Base-by-base conservation (phyloP, 345 rosid species). In the Laguncularia racemosa region DNA sequence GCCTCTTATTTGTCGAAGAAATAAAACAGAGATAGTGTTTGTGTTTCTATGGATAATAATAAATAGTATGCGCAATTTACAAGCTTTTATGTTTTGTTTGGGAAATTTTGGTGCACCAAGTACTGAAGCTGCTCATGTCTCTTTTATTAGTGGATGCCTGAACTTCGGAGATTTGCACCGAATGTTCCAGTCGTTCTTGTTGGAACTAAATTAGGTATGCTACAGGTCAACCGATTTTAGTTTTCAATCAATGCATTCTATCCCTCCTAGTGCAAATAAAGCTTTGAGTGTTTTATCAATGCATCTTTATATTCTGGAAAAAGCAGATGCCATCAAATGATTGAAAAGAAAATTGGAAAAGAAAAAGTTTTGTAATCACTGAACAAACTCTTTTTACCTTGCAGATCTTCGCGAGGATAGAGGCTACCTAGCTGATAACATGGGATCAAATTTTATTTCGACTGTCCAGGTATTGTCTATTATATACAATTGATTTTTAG, bases 151-250 rank as follows among this genome's bases (percentile, higher is more conserved):
- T 76, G 80, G 80, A 69, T 72, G 57, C 77, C 80, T 43, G 80
- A 76, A 60, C 49, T 72, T 71, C 59, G 72, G 56, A 76, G 72
- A 60, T 72, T 68, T 59, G 74, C 74, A 50, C 93, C 96, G 7
- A 88, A 92, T 56, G 93, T 88, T 73, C 96, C 90, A 21, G 68
- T 85, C 55, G 78, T 85, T 63, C 96, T 88, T 23, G 90, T 88
- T 55, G 96, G 96, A 66, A 85, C 96, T 20, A 85, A 88, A 74
- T 84, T 85, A 46, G 96, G 96, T 85, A 63, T 68, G 78, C 51
- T 52, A 13, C 62, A 44, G 40, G 40, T 33, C 40, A 33, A 33
- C 40, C 40, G 9, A 33, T 33, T 33, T 33, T 33, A 6, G 14
- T 13, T 43, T 66, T 65, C 48, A 33, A 18, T 14, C 28, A 16